Conservation (phyloP, 495 filamentous ascomycete genomes). For the Tuber borchii region DNA sequence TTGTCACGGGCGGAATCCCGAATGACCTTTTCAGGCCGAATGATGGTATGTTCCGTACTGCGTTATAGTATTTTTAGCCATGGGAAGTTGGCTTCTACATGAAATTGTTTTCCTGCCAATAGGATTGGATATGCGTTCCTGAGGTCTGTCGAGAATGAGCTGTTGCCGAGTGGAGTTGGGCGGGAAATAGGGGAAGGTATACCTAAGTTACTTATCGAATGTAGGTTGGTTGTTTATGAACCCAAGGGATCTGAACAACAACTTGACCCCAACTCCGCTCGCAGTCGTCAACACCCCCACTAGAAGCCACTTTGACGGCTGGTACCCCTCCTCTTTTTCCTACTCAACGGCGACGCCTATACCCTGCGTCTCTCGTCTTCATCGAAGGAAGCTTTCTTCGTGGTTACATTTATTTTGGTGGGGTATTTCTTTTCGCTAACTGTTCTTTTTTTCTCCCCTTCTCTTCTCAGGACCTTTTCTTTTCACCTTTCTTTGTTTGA, state of each 20-base stretch:
- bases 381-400: neutral
- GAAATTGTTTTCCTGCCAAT: neutral
- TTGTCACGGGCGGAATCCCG: neutral
- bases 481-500: neutral
- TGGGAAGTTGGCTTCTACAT: neutral
- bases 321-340: neutral
- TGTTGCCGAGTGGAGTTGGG: neutral
- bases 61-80: neutral
- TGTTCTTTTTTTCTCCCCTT: neutral
- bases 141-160: neutral
- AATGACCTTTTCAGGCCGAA: neutral
- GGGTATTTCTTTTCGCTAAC: neutral
- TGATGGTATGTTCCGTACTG: neutral
- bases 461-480: neutral
- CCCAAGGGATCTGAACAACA: neutral
- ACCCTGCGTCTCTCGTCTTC: constrained; percentile 4
- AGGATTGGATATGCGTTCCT: neutral
- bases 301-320: neutral
- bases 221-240: neutral
- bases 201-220: neutral
- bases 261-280: constrained; percentile 4
- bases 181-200: neutral
- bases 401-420: constrained; percentile 5
- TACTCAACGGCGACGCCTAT: neutral
- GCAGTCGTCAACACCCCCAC: constrained; percentile 5